Evolutionary conservation across 768 basidiomycete genomes (phyloP).

Genomic region (Hygrocybe punicea): DNA sequence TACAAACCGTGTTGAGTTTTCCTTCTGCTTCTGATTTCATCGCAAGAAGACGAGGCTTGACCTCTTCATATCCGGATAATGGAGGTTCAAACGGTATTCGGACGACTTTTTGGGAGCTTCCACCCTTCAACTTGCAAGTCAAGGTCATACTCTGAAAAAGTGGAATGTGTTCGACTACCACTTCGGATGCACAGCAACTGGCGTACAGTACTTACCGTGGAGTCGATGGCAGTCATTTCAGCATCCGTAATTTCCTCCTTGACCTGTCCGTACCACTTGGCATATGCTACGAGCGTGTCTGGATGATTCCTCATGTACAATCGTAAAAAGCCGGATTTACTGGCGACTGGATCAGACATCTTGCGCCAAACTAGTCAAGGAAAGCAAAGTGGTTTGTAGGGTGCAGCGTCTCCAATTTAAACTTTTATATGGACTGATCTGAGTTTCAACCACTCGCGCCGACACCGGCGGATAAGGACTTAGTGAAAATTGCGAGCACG

Average conservation of each 20-base stretch:
- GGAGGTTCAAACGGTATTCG: constrained; percentile 66
- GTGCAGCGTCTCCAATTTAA: too few species aligned
- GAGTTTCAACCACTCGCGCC: too few species aligned
- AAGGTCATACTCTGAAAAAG: constrained; percentile 60
- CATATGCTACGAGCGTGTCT: constrained; percentile 81
- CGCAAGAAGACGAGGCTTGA: constrained; percentile 71
- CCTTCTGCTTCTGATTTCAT: constrained; percentile 84
- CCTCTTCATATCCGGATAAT: constrained; percentile 70
- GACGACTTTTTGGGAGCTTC: constrained; percentile 47
- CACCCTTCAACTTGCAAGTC: constrained; percentile 53
- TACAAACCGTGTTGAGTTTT: constrained; percentile 70
- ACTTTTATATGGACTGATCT: too few species aligned
- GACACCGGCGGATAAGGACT: too few species aligned
- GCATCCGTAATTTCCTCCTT: constrained; percentile 54
- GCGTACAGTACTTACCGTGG: constrained; percentile 44
- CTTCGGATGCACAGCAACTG: neutral
- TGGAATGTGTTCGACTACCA: neutral
- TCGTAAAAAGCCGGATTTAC: constrained; percentile 69
- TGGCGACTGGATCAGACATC: constrained; percentile 60
- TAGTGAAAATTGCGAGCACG: too few species aligned
- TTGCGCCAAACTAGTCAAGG: neutral
- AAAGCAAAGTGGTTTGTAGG: too few species aligned
- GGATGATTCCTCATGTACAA: constrained; percentile 86
- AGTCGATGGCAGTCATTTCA: constrained; percentile 66
- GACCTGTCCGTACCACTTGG: constrained; percentile 71